A percentile compares a stretch with the other conserved stretches of the same genome.
phyloP scores from a whole-genome alignment of 1,284 basidiomycete species.

The Rhodotorula sp. region DNA sequence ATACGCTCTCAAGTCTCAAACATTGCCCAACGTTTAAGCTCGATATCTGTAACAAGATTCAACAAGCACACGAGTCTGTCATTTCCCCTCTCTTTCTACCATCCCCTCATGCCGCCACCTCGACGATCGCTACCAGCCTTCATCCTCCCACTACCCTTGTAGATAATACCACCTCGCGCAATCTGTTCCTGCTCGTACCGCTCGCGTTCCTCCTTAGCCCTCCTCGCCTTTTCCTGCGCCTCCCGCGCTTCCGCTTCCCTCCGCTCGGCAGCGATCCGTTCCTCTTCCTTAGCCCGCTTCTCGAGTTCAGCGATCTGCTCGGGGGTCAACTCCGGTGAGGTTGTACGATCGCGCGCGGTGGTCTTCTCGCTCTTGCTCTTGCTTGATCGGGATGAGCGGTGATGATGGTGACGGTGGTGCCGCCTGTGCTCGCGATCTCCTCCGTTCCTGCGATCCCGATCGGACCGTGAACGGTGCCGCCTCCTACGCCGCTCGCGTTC shows the following conservation, averaged over 20 bases:
- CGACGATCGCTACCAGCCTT: conserved; percentile 20
- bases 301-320: conserved; percentile 19
- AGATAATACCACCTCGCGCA: conserved; percentile 20
- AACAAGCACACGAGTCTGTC: too few species aligned
- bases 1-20: too few species aligned
- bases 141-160: conserved; percentile 37
- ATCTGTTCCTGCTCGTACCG: conserved; percentile 20
- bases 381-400: conserved; percentile 9
- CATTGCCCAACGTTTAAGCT: too few species aligned
- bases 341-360: neutral
- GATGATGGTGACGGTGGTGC: conserved; percentile 4
- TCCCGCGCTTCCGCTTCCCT: conserved; percentile 16
- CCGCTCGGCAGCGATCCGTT: neutral
- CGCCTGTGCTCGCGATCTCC: neutral
- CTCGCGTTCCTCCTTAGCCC: conserved; percentile 11
- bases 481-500: too few species aligned
- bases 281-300: conserved; percentile 11
- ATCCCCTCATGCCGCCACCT: conserved; percentile 34
- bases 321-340: conserved; percentile 14
- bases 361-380: neutral
- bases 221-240: conserved; percentile 11
- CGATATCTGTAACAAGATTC: too few species aligned
- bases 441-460: neutral
- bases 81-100: conserved; percentile 8
- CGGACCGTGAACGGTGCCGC: too few species aligned